Evolutionary conservation across 2,329 filamentous ascomycete species (phyloP), one percentile per base, ranked within the genome.

Genomic region (Neofusicoccum laricinum): DNA sequence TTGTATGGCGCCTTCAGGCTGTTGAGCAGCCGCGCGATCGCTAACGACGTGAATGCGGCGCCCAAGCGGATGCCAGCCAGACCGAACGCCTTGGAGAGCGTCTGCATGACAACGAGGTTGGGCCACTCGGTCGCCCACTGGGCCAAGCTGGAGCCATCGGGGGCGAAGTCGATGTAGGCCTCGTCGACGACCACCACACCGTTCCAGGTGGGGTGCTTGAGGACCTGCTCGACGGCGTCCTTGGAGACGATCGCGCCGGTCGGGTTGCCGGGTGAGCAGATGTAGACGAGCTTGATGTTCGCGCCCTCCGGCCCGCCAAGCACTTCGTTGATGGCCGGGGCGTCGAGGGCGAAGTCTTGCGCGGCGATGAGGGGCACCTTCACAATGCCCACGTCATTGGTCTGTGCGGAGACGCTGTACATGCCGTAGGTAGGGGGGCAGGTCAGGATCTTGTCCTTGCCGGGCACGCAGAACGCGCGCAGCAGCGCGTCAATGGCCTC

Each of bases 381-480:
- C 70, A 96, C 89, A 30, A 98, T 86, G 50, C 85, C 85, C 19
- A 99, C 84, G 73, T 98, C 95, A 80, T 99, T 99, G 69, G 97
- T 90, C 75, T 96, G 90, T 0, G 95, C 95, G 6, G 92, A 96
- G 17, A 99, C 95, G 51, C 87, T 84, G 82, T 99, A 99, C 95
- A 99, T 99, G 79, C 95, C 95, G 77, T 99, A 99, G 0, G 95
- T 99, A 0, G 95, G 95, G 17, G 95, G 95, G 74, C 94, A 98
- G 46, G 92, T 94, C 40, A 99, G 85, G 74, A 99, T 96, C 74
- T 91, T 92, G 79, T 99, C 95, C 69, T 84, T 85, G 50, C 90
- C 92, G 0, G 95, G 95, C 1, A 87, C 81, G 79, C 95, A 99
- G 82, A 99, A 99, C 78, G 91, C 95, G 61, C 95, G 90, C 66